Percentiles rank a stretch among this genome's conserved stretches.
These are phyloP conservation scores for Albizia julibrissin DNA, from an alignment of 306 rosid species.

Conservation along the genomic window DNA sequence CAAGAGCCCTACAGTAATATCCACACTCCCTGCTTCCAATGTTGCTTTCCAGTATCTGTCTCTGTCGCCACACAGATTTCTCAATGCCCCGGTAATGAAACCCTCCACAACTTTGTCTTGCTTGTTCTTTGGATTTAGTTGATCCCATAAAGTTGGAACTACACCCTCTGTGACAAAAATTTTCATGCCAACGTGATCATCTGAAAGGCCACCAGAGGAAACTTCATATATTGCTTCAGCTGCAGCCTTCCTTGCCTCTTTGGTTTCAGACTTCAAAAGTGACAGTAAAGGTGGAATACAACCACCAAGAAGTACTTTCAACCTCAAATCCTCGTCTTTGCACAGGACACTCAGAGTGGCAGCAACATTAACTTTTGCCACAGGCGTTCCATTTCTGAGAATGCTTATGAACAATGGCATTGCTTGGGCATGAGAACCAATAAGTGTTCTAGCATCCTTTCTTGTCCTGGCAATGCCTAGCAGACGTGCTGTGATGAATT, in stretches of 20 bases:
- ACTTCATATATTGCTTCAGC: constrained; percentile 97
- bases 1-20: constrained; percentile 83
- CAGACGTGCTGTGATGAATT: constrained; percentile 69
- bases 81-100: constrained; percentile 88
- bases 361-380: constrained; percentile 89
- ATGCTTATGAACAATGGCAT: constrained; percentile 95
- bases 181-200: constrained; percentile 90
- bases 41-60: constrained; percentile 96
- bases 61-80: constrained; percentile 95
- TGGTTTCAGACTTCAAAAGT: constrained; percentile 77
- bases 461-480: constrained; percentile 65
- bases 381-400: constrained; percentile 81
- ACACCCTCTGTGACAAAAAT: constrained; percentile 96
- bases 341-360: constrained; percentile 76
- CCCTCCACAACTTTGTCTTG: constrained; percentile 94
- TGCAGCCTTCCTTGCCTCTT: constrained; percentile 86
- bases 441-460: constrained; percentile 79
- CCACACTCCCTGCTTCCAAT: constrained; percentile 95
- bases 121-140: constrained; percentile 68
- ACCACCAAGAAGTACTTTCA: constrained; percentile 96
- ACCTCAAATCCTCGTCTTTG: constrained; percentile 89
- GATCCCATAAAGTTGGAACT: constrained; percentile 94
- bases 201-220: constrained; percentile 86
- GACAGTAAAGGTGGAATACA: constrained; percentile 94
- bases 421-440: constrained; percentile 96